Evolutionary conservation across 345 rosid genomes (phyloP).

Genomic region (Psidium friedrichsthalianum): DNA sequence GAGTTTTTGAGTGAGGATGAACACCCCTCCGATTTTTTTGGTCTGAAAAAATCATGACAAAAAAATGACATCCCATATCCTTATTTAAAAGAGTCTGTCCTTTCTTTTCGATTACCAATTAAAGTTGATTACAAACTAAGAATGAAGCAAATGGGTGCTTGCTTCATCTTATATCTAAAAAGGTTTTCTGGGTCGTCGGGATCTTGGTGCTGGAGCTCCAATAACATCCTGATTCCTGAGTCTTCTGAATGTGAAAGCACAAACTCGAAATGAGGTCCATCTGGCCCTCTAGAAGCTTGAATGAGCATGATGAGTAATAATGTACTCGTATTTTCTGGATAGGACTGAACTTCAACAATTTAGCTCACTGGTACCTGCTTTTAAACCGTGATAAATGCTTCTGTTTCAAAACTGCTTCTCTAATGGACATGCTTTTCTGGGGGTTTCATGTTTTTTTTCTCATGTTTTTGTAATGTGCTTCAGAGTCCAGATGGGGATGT

Average conservation of each 20-base stretch:
- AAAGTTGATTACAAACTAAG: background rate
- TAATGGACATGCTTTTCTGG: background rate
- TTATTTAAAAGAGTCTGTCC: background rate
- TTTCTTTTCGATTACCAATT: background rate
- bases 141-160: background rate
- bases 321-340: background rate
- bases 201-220: background rate
- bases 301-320: background rate
- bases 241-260: background rate
- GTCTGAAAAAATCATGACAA: background rate
- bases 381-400: background rate
- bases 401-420: background rate
- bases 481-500: conserved; percentile 83
- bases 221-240: background rate
- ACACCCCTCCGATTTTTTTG: background rate
- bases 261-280: background rate
- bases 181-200: background rate
- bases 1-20: background rate
- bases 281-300: background rate
- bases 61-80: no score
- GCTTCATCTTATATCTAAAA: background rate
- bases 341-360: background rate
- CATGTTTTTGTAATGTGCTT: conserved; percentile 5
- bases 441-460: background rate
- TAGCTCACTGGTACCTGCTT: background rate